Evolutionary conservation across 2,329 filamentous ascomycete species (phyloP), one percentile per base, ranked within the genome.

Genomic region (Sporothrix sp.): DNA sequence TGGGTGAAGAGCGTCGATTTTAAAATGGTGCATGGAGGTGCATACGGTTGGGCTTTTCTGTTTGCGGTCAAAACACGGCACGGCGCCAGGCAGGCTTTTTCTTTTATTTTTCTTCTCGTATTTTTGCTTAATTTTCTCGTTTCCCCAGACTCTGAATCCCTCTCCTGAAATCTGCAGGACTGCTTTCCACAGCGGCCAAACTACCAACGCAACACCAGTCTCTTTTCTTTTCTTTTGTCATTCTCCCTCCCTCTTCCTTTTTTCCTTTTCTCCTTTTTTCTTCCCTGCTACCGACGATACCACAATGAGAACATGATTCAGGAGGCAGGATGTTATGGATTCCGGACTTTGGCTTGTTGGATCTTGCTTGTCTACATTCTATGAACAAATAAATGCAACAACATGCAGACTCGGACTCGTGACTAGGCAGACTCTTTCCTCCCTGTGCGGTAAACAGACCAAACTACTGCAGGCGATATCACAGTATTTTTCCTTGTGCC

Each of bases 291-390:
- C 23, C 45, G 16, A 48, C 45, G 45, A 48, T 48, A 48, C 45
- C 35, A 48, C 27, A 36, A 28, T 32, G 45, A 48, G 35, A 35
- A 48, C 25, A 48, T 39, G 45, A 48, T 27, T 45, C 16, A 25
- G 35, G 33, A 38, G 35, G 45, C 33, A 39, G 35, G 45, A 39
- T 20, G 20, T 30, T 14, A n/a, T 42, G 25, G 25, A 28, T 28
- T 36, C 4, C 13, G 7, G 4, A 30, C 4, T 30, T 37, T 30
- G 20, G 6, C 7, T 27, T 3, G 37, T 11, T 4, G 13, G 11
- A 36, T 7, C 16, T 16, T 18, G 16, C 4, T 44, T n/a, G 27
- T 20, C n/a, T 21, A 32, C 13, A 6, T 33, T 25, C 35, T 35
- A 27, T 35, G 30, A 45, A 35, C 21, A 25, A 35, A 25, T 23